These are phyloP conservation scores for Arthrobotrys entomopaga DNA, from an alignment of 2,329 filamentous ascomycete genomes.

Conservation along the genomic window DNA sequence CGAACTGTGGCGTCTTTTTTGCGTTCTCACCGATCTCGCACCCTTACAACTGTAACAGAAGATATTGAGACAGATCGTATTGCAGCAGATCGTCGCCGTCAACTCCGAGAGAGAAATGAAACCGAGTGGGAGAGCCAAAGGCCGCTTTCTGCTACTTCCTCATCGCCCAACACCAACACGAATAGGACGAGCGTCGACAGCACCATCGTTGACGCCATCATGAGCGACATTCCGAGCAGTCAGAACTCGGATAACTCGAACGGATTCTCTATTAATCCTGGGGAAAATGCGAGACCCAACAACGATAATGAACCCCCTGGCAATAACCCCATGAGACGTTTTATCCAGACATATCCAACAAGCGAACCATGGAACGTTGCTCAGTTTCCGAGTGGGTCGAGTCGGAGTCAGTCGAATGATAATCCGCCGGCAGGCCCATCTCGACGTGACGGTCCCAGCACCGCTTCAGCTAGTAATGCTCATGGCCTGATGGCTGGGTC, in stretches of 20 bases:
- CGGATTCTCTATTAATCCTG: conserved; percentile 14
- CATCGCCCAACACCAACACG: conserved; percentile 16
- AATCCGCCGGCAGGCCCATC: conserved; percentile 6
- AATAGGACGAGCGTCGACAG: conserved; percentile 45
- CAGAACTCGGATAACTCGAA: conserved; percentile 32
- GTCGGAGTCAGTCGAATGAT: conserved; percentile 33
- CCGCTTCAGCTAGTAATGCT: conserved; percentile 7
- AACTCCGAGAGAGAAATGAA: conserved; percentile 52
- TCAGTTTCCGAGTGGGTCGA: conserved; percentile 26
- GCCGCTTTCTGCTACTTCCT: conserved; percentile 34
- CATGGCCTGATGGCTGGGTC: conserved; percentile 27
- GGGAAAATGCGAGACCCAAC: conserved; percentile 1
- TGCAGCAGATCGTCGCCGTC: conserved; percentile 53
- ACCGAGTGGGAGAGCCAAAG: conserved; percentile 52
- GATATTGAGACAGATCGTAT: conserved; percentile 55
- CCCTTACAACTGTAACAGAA: conserved; percentile 42
- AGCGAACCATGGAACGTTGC: conserved; percentile 41
- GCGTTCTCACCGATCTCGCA: conserved; percentile 45
- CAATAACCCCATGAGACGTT: conserved; percentile 25
- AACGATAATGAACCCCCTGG: conserved; percentile 8
- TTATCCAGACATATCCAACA: conserved; percentile 23
- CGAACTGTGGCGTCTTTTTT: conserved; percentile 38
- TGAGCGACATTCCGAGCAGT: conserved; percentile 48
- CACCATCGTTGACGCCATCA: conserved; percentile 43
- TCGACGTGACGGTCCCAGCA: conserved; percentile 24